A percentile compares a stretch with the other conserved stretches of the same genome.
phyloP scores from a whole-genome alignment of 192 early-diverging fungal species.

The Coemansia sp. region DNA sequence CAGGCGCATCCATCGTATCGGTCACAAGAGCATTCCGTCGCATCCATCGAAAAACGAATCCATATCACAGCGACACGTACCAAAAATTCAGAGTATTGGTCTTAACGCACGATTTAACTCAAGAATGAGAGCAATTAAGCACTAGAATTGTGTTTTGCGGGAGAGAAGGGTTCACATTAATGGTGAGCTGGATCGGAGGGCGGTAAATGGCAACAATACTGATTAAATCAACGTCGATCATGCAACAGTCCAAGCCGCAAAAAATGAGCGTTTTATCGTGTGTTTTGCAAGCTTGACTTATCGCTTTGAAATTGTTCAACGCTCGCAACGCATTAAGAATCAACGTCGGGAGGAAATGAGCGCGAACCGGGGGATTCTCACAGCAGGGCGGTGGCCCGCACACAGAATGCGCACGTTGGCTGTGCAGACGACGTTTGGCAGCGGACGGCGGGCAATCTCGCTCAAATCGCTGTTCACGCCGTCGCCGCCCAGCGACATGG shows the following conservation, averaged over 20 bases:
- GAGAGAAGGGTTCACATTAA: slow-evolving; percentile 10
- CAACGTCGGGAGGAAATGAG: not conserved
- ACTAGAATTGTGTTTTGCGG: slow-evolving; percentile 20
- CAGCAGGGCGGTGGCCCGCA: not conserved
- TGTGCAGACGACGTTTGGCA: not conserved
- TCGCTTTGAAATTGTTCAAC: not conserved
- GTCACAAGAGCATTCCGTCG: slow-evolving; percentile 13
- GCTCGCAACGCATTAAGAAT: too few relatives aligned
- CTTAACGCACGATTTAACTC: slow-evolving; percentile 56
- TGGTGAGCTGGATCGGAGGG: not conserved
- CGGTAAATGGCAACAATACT: too few relatives aligned
- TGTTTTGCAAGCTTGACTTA: not conserved
- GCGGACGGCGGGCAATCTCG: slow-evolving; percentile 30
- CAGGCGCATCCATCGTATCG: not conserved
- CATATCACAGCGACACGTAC: slow-evolving; percentile 25
- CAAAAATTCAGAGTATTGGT: slow-evolving; percentile 18
- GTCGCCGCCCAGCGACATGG: slow-evolving; percentile 21
- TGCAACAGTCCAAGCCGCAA: too few relatives aligned
- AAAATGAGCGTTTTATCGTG: too few relatives aligned
- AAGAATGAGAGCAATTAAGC: slow-evolving; percentile 42
- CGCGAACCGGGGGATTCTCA: not conserved
- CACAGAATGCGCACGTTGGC: not conserved
- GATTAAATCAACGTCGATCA: not conserved
- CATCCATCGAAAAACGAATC: slow-evolving; percentile 21
- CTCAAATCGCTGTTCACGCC: slow-evolving; percentile 52